Base-by-base conservation (phyloP, 2,329 filamentous ascomycete species). In the Juglanconis oblonga region DNA sequence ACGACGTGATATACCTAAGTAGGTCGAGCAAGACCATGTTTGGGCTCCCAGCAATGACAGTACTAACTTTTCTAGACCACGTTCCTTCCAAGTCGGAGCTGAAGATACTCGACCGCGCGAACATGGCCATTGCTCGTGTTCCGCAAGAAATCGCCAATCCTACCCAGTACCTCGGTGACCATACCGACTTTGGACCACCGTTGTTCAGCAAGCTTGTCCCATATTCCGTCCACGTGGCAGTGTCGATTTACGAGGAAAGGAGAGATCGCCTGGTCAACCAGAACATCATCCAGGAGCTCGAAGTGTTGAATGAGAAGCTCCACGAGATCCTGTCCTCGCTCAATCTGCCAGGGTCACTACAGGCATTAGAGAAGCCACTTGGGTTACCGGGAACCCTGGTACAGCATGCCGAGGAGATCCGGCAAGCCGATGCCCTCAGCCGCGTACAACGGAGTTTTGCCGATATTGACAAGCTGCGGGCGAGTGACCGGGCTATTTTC, bases 181-280 rank as follows among this genome's bases (percentile, higher is more conserved):
- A 88, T 49, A 86, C 86, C 13, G 88, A 93, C 60, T 89, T 97
- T 67, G 94, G 95, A 0, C 87, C 87, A 29, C 90, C 92, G 0
- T 77, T 99, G 0, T 98, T 99, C 71, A 86, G 90, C 2, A 95
- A 94, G 67, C 82, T 99, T 1, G 95, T 99, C 0, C 95, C 95
- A 0, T 98, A 97, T 71, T 92, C 93, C 0, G 95, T 98, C 0
- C 95, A 99, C 69, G 85, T 98, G 52, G 95, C 95, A 7, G 91
- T 93, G 1, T 97, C 92, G 52, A 97, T 98, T 38, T 99, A 99
- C 70, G 92, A 92, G 58, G 93, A 98, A 70, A 85, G 93, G 13
- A 84, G 93, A 59, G 93, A 99, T 72, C 85, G 92, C n/a, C 79
- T 97, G 60, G 88, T 99, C 48, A 96, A 95, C 70, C 90, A 91